These are phyloP conservation scores for Syzygium aromaticum DNA, from an alignment of 345 rosid species.

Conservation along the genomic window DNA sequence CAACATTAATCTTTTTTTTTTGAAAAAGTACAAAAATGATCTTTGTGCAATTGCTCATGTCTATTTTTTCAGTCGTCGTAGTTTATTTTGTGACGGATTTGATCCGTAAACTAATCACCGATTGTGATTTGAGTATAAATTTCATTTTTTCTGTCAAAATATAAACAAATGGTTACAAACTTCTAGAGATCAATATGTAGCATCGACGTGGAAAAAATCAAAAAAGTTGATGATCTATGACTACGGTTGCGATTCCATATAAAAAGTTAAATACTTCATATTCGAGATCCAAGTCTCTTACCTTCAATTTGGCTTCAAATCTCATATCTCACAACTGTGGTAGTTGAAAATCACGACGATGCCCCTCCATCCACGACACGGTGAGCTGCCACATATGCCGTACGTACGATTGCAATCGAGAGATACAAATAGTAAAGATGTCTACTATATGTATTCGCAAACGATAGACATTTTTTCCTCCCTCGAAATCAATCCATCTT, in stretches of 20 bases:
- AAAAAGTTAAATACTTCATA: background rate
- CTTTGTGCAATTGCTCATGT: background rate
- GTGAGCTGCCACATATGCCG: background rate
- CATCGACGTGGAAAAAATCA: background rate
- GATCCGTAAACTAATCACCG: background rate
- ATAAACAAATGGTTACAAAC: background rate
- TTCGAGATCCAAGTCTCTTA: background rate
- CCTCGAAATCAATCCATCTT: background rate
- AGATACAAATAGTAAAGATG: background rate
- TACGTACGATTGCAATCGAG: background rate
- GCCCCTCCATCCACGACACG: background rate
- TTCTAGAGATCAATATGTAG: background rate
- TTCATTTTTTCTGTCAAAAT: background rate
- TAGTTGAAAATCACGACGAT: background rate
- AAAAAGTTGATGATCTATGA: background rate
- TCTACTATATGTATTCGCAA: background rate
- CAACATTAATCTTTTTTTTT: background rate
- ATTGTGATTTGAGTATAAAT: background rate
- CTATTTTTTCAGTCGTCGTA: background rate
- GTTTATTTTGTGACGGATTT: background rate
- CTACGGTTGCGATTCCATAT: background rate
- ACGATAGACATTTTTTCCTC: background rate
- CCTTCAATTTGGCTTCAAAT: background rate
- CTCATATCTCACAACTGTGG: background rate
- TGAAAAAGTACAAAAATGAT: background rate